Conservation (phyloP, 2,329 filamentous ascomycete species). For the Colletotrichum lupini region DNA sequence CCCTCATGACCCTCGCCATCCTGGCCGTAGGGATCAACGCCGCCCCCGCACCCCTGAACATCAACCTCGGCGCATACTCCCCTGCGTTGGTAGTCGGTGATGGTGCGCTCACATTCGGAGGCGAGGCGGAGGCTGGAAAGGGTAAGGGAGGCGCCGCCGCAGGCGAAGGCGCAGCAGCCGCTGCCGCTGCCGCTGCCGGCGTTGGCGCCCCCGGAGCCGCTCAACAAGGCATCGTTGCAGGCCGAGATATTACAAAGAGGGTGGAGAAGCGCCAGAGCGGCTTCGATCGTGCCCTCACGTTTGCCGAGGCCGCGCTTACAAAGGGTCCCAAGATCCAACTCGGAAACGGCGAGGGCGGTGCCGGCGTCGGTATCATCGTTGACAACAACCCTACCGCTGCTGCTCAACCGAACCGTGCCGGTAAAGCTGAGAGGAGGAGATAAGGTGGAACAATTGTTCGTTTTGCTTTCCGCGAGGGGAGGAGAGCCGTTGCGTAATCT, state of each 20-base stretch:
- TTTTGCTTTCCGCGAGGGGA: background rate
- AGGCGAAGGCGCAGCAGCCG: slow-evolving; percentile 9
- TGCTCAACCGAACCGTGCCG: slow-evolving; percentile 39
- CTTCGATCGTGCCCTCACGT: slow-evolving; percentile 53
- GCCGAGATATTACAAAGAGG: background rate
- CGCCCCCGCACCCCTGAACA: slow-evolving; percentile 46
- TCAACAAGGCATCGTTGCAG: background rate
- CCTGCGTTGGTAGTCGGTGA: slow-evolving; percentile 48
- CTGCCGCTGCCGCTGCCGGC: slow-evolving; percentile 17
- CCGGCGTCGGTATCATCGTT: slow-evolving; percentile 54
- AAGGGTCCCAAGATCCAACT: slow-evolving; percentile 53
- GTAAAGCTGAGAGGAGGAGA: background rate
- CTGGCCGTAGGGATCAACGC: slow-evolving; percentile 43
- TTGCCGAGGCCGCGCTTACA: slow-evolving; percentile 51
- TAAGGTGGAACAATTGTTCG: background rate
- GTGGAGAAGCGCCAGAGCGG: slow-evolving; percentile 51
- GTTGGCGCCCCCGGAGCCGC: background rate
- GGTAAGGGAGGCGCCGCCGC: slow-evolving; percentile 1
- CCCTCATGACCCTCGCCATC: slow-evolving; percentile 39
- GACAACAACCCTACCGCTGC: slow-evolving; percentile 43
- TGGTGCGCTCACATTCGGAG: slow-evolving; percentile 60
- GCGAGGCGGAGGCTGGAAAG: slow-evolving; percentile 33
- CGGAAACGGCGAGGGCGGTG: slow-evolving; percentile 50
- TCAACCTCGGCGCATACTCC: slow-evolving; percentile 49
- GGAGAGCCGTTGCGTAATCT: slow-evolving; percentile 19